Percentiles rank a stretch among this genome's conserved stretches.
Evolutionary conservation across 805 yeast species (phyloP).

Genomic region (Danielia oregonensis): DNA sequence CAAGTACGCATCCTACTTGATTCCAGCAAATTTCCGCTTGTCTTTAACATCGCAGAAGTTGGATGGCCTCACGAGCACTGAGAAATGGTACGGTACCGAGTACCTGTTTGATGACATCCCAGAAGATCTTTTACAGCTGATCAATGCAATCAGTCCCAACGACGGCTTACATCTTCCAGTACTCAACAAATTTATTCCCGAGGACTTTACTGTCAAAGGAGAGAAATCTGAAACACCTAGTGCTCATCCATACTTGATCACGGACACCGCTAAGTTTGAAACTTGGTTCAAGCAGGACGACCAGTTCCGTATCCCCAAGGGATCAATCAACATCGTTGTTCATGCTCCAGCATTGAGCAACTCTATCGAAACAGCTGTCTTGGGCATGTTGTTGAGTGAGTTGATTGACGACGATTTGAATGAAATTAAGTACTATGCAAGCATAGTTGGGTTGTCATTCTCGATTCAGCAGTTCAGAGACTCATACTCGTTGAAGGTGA

Average conservation of each 20-base stretch:
- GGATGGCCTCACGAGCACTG: conserved; percentile 45
- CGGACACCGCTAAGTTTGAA: conserved; percentile 47
- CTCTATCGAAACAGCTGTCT: conserved; percentile 55
- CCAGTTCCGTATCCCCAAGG: conserved; percentile 84
- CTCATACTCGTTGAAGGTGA: conserved; percentile 60
- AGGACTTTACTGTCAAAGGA: conserved; percentile 62
- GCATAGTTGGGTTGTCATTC: conserved; percentile 70
- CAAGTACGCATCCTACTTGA: conserved; percentile 47
- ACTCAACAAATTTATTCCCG: conserved; percentile 79
- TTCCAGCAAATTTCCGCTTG: conserved; percentile 57
- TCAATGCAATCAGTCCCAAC: conserved; percentile 25
- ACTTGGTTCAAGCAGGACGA: conserved; percentile 92
- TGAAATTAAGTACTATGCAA: conserved; percentile 79
- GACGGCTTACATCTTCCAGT: conserved; percentile 55
- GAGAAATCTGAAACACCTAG: conserved; percentile 31
- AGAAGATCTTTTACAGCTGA: conserved; percentile 27
- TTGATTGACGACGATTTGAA: conserved; percentile 71
- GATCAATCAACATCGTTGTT: conserved; percentile 60
- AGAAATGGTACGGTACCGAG: conserved; percentile 91
- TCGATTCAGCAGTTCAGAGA: conserved; percentile 57
- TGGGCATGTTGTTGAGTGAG: conserved; percentile 62
- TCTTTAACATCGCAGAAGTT: conserved; percentile 51
- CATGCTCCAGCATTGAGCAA: conserved; percentile 60
- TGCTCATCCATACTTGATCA: conserved; percentile 60
- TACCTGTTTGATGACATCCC: conserved; percentile 51